Conservation (phyloP, 2,329 filamentous ascomycete species). For the Orbilia blumenaviensis region DNA sequence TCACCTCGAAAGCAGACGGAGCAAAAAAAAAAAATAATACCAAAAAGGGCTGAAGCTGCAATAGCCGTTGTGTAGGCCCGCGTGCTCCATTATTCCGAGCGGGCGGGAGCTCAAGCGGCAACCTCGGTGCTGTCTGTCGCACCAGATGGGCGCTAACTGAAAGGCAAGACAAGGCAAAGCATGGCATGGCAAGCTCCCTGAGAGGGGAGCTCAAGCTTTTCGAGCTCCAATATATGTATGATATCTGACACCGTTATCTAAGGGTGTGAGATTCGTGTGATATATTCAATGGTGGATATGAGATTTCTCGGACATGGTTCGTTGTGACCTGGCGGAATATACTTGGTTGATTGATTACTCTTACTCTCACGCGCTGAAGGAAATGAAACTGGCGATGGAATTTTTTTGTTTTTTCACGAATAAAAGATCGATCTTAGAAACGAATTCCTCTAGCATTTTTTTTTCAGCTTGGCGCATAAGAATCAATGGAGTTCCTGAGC, state of each 20-base stretch:
- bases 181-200: too few species aligned
- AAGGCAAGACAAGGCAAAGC: too few species aligned
- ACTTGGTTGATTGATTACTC: slow-evolving; percentile 1
- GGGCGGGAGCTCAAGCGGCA: not conserved
- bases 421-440: too few species aligned
- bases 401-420: too few species aligned
- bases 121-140: slow-evolving; percentile 15
- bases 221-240: not conserved
- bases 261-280: not conserved
- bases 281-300: not conserved
- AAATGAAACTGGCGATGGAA: too few species aligned
- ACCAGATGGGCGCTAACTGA: not conserved
- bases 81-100: slow-evolving; percentile 3
- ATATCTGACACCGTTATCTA: too few species aligned
- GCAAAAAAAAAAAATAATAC: not conserved
- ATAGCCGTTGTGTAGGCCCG: not conserved
- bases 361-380: too few species aligned
- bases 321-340: not conserved
- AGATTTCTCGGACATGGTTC: not conserved
- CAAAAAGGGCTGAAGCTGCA: too few species aligned
- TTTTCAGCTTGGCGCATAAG: not conserved
- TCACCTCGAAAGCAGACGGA: not conserved
- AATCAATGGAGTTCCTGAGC: not conserved
- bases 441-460: too few species aligned
- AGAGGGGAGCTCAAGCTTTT: not conserved